These are phyloP conservation scores for Acanthamoeba divionensis DNA, from an alignment of 208 protist genomes.

Conservation along the genomic window DNA sequence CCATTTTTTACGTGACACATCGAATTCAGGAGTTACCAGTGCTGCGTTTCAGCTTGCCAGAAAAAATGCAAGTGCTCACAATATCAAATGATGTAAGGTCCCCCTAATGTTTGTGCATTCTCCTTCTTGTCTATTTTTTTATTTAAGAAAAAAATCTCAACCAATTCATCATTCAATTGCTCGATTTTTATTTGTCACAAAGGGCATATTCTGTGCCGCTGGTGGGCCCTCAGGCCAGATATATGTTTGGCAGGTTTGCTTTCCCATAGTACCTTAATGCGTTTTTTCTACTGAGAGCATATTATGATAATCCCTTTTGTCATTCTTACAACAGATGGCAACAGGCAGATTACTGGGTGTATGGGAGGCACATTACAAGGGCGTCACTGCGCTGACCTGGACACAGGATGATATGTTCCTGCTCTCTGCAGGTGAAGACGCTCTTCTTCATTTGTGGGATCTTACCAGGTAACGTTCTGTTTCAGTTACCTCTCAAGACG, in stretches of 20 bases:
- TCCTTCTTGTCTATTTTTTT: neutral
- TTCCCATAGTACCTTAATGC: too few relatives aligned
- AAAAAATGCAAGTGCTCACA: neutral
- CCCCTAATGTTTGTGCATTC: neutral
- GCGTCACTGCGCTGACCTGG: slow-evolving; percentile 30
- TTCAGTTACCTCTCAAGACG: too few relatives aligned
- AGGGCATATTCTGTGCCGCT: slow-evolving; percentile 28
- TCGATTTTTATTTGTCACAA: neutral
- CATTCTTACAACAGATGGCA: neutral
- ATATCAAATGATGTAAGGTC: slow-evolving; percentile 22
- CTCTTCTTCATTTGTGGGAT: neutral
- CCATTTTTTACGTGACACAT: neutral
- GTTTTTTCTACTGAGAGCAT: neutral
- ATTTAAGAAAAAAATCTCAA: too few relatives aligned
- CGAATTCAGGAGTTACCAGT: neutral
- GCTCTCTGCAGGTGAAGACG: slow-evolving; percentile 28
- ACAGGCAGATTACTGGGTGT: slow-evolving; percentile 17
- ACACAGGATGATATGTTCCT: slow-evolving; percentile 44
- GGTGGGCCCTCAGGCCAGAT: slow-evolving; percentile 19
- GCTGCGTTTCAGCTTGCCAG: slow-evolving; percentile 16
- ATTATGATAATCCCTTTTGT: neutral
- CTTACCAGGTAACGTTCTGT: slow-evolving; percentile 39
- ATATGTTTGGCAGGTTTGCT: slow-evolving; percentile 27
- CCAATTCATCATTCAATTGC: too few relatives aligned
- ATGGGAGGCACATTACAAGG: slow-evolving; percentile 50